Evolutionary conservation across 768 basidiomycete genomes (phyloP).

Genomic region (Suillus luteus): DNA sequence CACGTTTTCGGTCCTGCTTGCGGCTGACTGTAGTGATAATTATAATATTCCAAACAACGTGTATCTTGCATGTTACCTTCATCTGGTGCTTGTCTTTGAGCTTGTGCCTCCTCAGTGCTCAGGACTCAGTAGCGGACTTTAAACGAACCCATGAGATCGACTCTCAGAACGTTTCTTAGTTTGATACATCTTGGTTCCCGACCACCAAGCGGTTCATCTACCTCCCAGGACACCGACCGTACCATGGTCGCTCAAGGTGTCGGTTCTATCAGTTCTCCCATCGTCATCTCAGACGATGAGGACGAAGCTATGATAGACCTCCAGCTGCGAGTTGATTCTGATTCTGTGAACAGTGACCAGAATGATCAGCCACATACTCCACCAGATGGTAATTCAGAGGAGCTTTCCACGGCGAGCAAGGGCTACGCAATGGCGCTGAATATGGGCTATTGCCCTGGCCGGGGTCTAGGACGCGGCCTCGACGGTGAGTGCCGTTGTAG

Average conservation of each 20-base stretch:
- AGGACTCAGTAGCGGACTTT: slow-evolving; percentile 15
- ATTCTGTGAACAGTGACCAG: slow-evolving; percentile 9
- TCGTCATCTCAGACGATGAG: slow-evolving; percentile 33
- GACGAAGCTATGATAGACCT: slow-evolving; percentile 20
- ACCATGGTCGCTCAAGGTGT: slow-evolving; percentile 16
- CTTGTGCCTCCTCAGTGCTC: not conserved
- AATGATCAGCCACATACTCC: slow-evolving; percentile 2
- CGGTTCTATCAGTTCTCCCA: slow-evolving; percentile 32
- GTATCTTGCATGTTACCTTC: slow-evolving; percentile 3
- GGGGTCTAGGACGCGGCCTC: slow-evolving; percentile 17
- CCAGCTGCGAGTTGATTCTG: slow-evolving; percentile 8
- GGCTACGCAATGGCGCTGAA: slow-evolving; percentile 17
- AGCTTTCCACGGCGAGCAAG: slow-evolving; percentile 6
- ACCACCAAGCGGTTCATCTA: slow-evolving; percentile 7
- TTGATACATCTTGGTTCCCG: slow-evolving; percentile 8
- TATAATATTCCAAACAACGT: slow-evolving; percentile 3
- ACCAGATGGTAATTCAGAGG: slow-evolving; percentile 9
- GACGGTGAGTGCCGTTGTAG: slow-evolving; percentile 16
- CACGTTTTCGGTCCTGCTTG: slow-evolving; percentile 5
- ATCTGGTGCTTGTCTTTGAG: not conserved
- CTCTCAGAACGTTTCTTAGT: slow-evolving; percentile 7
- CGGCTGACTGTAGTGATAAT: not conserved
- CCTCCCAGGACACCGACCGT: slow-evolving; percentile 8
- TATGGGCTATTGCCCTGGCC: slow-evolving; percentile 20
- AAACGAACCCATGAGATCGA: slow-evolving; percentile 12